Evolutionary conservation across 768 basidiomycete species (phyloP), one percentile per base, ranked within the genome.

Genomic region (Auricularia sp.): DNA sequence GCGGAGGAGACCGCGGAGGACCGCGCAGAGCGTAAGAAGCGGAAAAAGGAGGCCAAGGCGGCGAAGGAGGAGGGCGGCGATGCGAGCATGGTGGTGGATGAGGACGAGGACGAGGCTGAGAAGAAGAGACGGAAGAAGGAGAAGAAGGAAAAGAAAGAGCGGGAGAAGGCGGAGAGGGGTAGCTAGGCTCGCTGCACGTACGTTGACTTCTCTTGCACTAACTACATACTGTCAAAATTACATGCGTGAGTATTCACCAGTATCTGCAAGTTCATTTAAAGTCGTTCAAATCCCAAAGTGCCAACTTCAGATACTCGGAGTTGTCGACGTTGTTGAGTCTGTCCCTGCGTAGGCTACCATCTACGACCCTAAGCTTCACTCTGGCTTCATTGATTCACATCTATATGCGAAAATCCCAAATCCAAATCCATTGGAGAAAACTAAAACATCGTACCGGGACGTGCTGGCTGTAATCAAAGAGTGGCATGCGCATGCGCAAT

Each of bases 31-130:
- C 66, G 65, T 5, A 71, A 72, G 71, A 68, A 72, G 69, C 64
- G 72, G 45, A 75, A 73, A 69, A 69, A 70, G 54, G 70, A 70
- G 59, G 67, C 69, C 61, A 90, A 89, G 72, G 87, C 86, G 1
- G 88, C 86, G 67, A 80, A 72, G 7, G 74, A 76, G 0, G 83
- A 78, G 45, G 69, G 65, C 16, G 75, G 70, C n/a, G 78, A 82
- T 64, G 75, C 79, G 29, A 75, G 82, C 13, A 77, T 80, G 73
- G 75, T 69, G 3, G 73, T 72, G 0, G 80, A 68, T 14, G 78
- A 74, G 33, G 82, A 79, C 18, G 82, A 77, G 35, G 69, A 70
- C 45, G 62, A 63, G 67, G 76, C 79, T 1, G 87, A 88, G 71
- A 82, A 80, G 68, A 84, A 81, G 73, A 81, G 81, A 63, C 80